Percentiles rank a stretch among this genome's conserved stretches.
Evolutionary conservation across 2,329 filamentous ascomycete species (phyloP).

Genomic region (Colletotrichum sidae): DNA sequence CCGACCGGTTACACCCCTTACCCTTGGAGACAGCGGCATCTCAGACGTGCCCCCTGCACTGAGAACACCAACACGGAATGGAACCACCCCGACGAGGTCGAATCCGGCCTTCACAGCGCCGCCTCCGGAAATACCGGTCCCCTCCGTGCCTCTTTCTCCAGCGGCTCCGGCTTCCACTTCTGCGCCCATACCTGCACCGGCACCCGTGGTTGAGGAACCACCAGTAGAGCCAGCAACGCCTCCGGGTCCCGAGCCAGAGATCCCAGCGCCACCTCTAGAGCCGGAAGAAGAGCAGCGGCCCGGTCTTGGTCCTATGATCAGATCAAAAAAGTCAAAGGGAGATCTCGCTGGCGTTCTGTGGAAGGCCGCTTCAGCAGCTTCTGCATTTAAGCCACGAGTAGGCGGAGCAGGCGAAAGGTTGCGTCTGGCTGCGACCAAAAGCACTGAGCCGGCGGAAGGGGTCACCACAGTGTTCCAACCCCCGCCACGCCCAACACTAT

Average conservation of each 20-base stretch:
- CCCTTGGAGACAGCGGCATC: conserved; percentile 17
- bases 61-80: conserved; percentile 32
- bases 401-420: conserved; percentile 88
- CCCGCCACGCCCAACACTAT: conserved; percentile 64
- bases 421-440: conserved; percentile 69
- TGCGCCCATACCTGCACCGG: conserved; percentile 10
- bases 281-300: conserved; percentile 66
- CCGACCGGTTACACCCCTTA: conserved; percentile 43
- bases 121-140: conserved; percentile 23
- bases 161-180: conserved; percentile 15
- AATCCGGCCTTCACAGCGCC: conserved; percentile 18
- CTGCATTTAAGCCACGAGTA: conserved; percentile 83
- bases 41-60: conserved; percentile 24
- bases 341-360: conserved; percentile 82
- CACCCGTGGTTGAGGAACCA: conserved; percentile 15
- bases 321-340: conserved; percentile 77
- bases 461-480: conserved; percentile 90
- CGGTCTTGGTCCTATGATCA: conserved; percentile 91
- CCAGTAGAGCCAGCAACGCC: conserved; percentile 30
- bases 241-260: conserved; percentile 29
- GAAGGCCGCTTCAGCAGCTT: conserved; percentile 79
- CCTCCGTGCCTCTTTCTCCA: conserved; percentile 30
- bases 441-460: conserved; percentile 65
- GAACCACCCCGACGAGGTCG: conserved; percentile 26
- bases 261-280: conserved; percentile 44